Percentiles rank a stretch among this genome's conserved stretches.
Conservation (phyloP, 306 rosid genomes). For the Trichosanthes cucumerina region DNA sequence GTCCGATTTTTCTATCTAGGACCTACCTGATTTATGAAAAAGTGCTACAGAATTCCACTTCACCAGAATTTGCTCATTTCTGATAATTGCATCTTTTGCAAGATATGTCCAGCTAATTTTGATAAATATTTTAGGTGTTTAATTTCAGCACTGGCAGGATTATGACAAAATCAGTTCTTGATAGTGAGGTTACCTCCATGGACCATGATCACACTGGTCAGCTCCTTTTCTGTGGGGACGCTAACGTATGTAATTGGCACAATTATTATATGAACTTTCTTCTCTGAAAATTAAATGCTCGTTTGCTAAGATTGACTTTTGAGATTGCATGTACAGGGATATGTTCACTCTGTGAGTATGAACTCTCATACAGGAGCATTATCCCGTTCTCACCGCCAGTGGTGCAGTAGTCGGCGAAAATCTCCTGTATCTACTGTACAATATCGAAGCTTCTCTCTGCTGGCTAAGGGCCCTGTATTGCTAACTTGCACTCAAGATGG, state of each 20-base stretch:
- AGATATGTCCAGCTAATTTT: constrained; percentile 4
- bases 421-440: constrained; percentile 79
- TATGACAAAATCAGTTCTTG: constrained; percentile 57
- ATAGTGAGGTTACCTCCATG: constrained; percentile 80
- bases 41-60: not conserved
- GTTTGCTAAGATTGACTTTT: constrained; percentile 15
- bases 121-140: constrained; percentile 51
- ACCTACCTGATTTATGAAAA: not conserved
- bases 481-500: constrained; percentile 89
- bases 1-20: not conserved
- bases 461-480: constrained; percentile 87
- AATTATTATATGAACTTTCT: constrained; percentile 7
- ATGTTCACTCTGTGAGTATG: constrained; percentile 75
- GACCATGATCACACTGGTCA: constrained; percentile 88
- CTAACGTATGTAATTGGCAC: constrained; percentile 36
- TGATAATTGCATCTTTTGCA: not conserved
- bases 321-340: constrained; percentile 54
- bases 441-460: constrained; percentile 86
- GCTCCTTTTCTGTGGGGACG: constrained; percentile 83
- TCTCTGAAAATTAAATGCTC: constrained; percentile 12
- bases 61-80: not conserved
- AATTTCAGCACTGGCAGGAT: constrained; percentile 96
- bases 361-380: constrained; percentile 74
- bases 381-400: constrained; percentile 80
- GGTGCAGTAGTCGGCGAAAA: constrained; percentile 54